These are phyloP conservation scores for Aspergillus sp. DNA, from an alignment of 2,329 filamentous ascomycete species.

Conservation along the genomic window DNA sequence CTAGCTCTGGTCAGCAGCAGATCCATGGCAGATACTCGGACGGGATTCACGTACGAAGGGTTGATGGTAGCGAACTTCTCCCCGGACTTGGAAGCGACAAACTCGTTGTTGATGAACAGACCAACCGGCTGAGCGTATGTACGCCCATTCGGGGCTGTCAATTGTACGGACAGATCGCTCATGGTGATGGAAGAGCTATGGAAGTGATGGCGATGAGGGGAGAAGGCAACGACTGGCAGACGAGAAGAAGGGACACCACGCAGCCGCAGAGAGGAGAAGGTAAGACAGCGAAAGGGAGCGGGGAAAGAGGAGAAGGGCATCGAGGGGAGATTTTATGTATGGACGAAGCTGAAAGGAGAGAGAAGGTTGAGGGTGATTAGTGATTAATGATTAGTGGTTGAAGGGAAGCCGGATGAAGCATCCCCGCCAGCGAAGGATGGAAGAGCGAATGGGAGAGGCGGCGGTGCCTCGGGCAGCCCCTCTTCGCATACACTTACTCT, in stretches of 20 bases:
- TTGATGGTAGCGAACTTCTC: constrained; percentile 69
- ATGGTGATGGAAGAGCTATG: constrained; percentile 33
- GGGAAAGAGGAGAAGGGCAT: constrained; percentile 11
- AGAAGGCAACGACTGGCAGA: constrained; percentile 12
- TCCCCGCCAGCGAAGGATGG: constrained; percentile 25
- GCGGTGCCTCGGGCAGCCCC: constrained; percentile 3
- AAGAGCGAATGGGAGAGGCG: constrained; percentile 12
- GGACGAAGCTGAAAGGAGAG: neutral
- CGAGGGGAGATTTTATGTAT: constrained; percentile 2
- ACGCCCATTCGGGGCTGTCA: constrained; percentile 74
- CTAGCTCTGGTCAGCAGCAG: constrained; percentile 37
- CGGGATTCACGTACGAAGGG: constrained; percentile 52
- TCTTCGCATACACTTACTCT: constrained; percentile 39
- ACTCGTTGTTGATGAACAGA: constrained; percentile 84
- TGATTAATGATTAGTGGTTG: neutral
- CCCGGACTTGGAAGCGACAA: constrained; percentile 66
- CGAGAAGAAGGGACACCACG: constrained; percentile 11
- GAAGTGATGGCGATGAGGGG: constrained; percentile 23
- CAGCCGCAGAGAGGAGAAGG: constrained; percentile 10
- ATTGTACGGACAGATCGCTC: constrained; percentile 50
- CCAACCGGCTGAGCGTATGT: constrained; percentile 72
- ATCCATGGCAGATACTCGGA: neutral
- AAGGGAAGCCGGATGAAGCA: neutral
- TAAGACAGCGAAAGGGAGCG: neutral
- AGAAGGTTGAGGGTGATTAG: constrained; percentile 1